A percentile compares a stretch with the other conserved stretches of the same genome.
Conservation (phyloP, 805 yeast genomes). For the Scheffersomyces amazonensis region DNA sequence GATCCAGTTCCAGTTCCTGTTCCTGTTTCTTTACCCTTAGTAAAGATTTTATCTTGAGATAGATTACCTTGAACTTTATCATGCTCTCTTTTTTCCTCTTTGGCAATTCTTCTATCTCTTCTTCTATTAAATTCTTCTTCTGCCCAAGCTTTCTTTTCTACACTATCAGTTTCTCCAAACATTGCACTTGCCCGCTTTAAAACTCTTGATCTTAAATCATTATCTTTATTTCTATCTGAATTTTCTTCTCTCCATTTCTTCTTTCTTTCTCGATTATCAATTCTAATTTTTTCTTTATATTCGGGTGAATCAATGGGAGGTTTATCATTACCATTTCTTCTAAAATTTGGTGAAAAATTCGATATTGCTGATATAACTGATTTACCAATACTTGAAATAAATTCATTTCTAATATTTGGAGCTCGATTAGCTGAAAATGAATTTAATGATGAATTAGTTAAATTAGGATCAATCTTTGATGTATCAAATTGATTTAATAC, state of each 20-base stretch:
- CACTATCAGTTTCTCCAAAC: conserved; percentile 61
- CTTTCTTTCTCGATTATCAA: conserved; percentile 74
- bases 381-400: conserved; percentile 13
- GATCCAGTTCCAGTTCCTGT: no score
- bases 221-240: conserved; percentile 77
- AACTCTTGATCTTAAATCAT: conserved; percentile 79
- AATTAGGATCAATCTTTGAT: conserved; percentile 5
- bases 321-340: conserved; percentile 16
- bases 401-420: conserved; percentile 4
- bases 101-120: conserved; percentile 54
- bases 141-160: conserved; percentile 62
- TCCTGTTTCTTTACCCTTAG: conserved; percentile 16
- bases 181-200: conserved; percentile 64
- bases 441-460: background rate
- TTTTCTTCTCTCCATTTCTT: conserved; percentile 83
- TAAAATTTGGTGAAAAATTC: conserved; percentile 16
- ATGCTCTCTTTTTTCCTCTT: conserved; percentile 33
- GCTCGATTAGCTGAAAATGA: background rate
- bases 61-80: conserved; percentile 2
- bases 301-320: conserved; percentile 31
- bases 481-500: conserved; percentile 17
- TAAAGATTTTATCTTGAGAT: conserved; percentile 8
- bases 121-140: conserved; percentile 68
- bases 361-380: conserved; percentile 23
- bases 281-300: conserved; percentile 54